Conservation (phyloP, 208 protist species). For the Trypanosoma scelopori region DNA sequence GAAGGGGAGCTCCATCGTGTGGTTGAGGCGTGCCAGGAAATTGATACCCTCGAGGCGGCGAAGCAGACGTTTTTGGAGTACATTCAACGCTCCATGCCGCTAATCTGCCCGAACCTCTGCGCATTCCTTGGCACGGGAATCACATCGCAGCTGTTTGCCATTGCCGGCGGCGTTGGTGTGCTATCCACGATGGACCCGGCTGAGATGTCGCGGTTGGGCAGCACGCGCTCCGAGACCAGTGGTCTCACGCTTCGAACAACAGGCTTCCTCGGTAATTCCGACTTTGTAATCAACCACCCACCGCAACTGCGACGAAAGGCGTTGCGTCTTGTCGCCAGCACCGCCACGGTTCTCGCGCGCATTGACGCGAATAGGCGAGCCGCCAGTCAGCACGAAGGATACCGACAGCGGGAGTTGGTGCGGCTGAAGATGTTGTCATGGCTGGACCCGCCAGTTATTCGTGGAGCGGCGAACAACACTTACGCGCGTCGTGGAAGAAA, state of each 20-base stretch:
- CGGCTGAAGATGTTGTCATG: slow-evolving; percentile 71
- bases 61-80: slow-evolving; percentile 93
- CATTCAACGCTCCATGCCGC: slow-evolving; percentile 90
- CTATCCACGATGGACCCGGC: slow-evolving; percentile 71
- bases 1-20: slow-evolving; percentile 63
- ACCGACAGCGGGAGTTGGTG: slow-evolving; percentile 57
- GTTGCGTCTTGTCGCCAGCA: slow-evolving; percentile 66
- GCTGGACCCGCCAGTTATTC: slow-evolving; percentile 80
- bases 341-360: slow-evolving; percentile 63
- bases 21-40: slow-evolving; percentile 83
- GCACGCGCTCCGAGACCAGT: slow-evolving; percentile 51
- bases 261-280: slow-evolving; percentile 86
- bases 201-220: slow-evolving; percentile 73
- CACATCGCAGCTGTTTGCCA: slow-evolving; percentile 90
- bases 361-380: slow-evolving; percentile 84
- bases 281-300: slow-evolving; percentile 77
- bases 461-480: slow-evolving; percentile 83
- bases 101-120: slow-evolving; percentile 91
- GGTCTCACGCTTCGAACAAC: slow-evolving; percentile 78
- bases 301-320: slow-evolving; percentile 86
- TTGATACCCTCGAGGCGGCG: slow-evolving; percentile 88
- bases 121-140: slow-evolving; percentile 90
- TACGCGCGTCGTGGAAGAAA: slow-evolving; percentile 82
- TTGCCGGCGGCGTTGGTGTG: slow-evolving; percentile 70
- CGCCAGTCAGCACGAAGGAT: slow-evolving; percentile 62